These are phyloP conservation scores for Suhomyces sp. DNA, from an alignment of 805 yeast species.

Conservation along the genomic window DNA sequence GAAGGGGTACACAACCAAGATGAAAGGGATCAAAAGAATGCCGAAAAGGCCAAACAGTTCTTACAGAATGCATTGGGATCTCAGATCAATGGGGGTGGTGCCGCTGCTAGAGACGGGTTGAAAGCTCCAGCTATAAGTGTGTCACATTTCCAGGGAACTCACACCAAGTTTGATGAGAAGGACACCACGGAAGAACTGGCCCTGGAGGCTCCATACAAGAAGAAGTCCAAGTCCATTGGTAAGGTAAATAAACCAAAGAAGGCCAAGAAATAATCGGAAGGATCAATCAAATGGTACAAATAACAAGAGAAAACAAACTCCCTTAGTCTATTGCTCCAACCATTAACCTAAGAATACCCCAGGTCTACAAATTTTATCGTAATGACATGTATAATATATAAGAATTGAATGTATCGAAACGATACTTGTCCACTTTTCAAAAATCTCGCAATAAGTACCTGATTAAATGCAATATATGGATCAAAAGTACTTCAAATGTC, in stretches of 20 bases:
- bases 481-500: too few relatives aligned
- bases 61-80: conserved; percentile 47
- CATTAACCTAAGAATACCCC: too few relatives aligned
- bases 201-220: background rate
- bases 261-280: too few relatives aligned
- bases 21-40: conserved; percentile 19
- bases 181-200: conserved; percentile 5
- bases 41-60: conserved; percentile 45
- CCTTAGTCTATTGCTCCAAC: too few relatives aligned
- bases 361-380: too few relatives aligned
- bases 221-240: conserved; percentile 1
- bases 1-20: conserved; percentile 18
- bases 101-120: conserved; percentile 26
- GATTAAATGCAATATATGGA: too few relatives aligned
- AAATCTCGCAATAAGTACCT: too few relatives aligned
- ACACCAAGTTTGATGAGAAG: conserved; percentile 45
- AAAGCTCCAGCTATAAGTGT: conserved; percentile 52
- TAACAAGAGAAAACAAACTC: too few relatives aligned
- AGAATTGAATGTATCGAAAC: too few relatives aligned
- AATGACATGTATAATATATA: too few relatives aligned
- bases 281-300: too few relatives aligned
- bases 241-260: conserved; percentile 8
- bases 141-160: conserved; percentile 53
- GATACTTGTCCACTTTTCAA: too few relatives aligned
- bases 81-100: conserved; percentile 28